phyloP scores from a whole-genome alignment of 805 yeast genomes.

The Phaffomyces opuntiae region DNA sequence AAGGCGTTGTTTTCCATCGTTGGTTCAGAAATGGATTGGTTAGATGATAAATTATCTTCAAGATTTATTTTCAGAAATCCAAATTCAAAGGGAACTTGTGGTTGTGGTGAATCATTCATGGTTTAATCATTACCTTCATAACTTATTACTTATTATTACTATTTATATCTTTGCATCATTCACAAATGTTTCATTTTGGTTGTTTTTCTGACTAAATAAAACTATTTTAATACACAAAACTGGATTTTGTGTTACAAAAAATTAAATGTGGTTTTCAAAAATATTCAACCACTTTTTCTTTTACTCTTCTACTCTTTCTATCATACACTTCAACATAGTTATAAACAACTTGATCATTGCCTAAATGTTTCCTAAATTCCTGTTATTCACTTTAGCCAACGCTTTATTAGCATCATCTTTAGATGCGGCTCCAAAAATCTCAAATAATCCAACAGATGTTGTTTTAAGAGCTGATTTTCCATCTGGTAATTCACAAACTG shows the following conservation, averaged over 20 bases:
- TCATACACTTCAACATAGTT: neutral
- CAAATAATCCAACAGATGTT: conserved; percentile 21
- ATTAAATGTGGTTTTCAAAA: neutral
- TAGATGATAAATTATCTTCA: conserved; percentile 83
- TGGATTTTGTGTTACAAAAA: neutral
- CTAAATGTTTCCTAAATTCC: conserved; percentile 9
- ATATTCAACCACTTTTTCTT: neutral
- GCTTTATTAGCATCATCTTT: conserved; percentile 8
- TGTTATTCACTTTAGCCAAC: conserved; percentile 8
- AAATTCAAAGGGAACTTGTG: conserved; percentile 95
- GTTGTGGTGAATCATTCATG: conserved; percentile 98
- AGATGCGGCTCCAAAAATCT: conserved; percentile 5
- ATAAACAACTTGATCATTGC: too few relatives aligned
- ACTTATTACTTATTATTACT: neutral
- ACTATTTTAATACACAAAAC: neutral
- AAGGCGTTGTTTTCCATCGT: conserved; percentile 93
- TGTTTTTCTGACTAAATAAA: neutral
- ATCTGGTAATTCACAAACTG: conserved; percentile 24
- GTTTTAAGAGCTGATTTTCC: conserved; percentile 26
- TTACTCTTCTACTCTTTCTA: neutral
- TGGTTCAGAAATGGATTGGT: conserved; percentile 98
- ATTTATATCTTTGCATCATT: neutral
- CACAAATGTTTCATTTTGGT: too few relatives aligned
- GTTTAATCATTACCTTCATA: conserved; percentile 38
- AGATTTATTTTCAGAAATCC: conserved; percentile 93